phyloP scores from a whole-genome alignment of 2,329 filamentous ascomycete species.

The Diaporthe citrichinensis region DNA sequence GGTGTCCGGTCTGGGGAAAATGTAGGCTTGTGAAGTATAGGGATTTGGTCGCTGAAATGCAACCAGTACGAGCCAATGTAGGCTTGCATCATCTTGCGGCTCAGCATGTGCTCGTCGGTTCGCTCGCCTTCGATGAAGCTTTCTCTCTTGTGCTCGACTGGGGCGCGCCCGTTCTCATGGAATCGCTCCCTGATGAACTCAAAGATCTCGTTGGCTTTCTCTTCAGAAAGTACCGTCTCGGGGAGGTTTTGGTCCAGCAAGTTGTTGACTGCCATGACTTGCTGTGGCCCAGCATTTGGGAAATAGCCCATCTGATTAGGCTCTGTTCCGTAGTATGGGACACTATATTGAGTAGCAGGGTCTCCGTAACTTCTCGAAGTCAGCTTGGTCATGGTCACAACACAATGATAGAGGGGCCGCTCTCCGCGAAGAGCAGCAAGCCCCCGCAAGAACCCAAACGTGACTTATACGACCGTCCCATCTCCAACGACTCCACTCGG shows the following conservation, averaged over 20 bases:
- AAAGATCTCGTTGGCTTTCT: conserved; percentile 86
- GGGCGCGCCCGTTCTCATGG: conserved; percentile 82
- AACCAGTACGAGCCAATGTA: conserved; percentile 96
- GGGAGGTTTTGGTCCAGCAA: conserved; percentile 85
- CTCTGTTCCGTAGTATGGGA: conserved; percentile 65
- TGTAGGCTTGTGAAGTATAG: conserved; percentile 94
- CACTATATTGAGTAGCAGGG: conserved; percentile 61
- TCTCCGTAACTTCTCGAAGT: conserved; percentile 65
- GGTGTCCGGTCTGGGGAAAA: conserved; percentile 91
- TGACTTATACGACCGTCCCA: background rate
- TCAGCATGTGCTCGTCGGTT: conserved; percentile 78
- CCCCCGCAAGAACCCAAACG: background rate
- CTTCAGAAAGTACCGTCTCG: conserved; percentile 86
- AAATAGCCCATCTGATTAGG: conserved; percentile 67
- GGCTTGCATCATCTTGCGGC: conserved; percentile 93
- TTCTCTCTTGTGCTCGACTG: conserved; percentile 81
- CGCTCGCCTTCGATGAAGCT: conserved; percentile 84
- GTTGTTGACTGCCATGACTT: conserved; percentile 92
- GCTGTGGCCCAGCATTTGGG: conserved; percentile 72
- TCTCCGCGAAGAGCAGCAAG: background rate
- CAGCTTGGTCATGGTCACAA: conserved; percentile 42
- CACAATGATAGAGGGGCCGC: background rate
- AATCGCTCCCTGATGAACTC: conserved; percentile 87
- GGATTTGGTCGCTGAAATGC: conserved; percentile 93
- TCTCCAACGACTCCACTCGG: background rate